Base-by-base conservation (phyloP, 2,329 filamentous ascomycete species). In the Pyrenochaeta sp. region DNA sequence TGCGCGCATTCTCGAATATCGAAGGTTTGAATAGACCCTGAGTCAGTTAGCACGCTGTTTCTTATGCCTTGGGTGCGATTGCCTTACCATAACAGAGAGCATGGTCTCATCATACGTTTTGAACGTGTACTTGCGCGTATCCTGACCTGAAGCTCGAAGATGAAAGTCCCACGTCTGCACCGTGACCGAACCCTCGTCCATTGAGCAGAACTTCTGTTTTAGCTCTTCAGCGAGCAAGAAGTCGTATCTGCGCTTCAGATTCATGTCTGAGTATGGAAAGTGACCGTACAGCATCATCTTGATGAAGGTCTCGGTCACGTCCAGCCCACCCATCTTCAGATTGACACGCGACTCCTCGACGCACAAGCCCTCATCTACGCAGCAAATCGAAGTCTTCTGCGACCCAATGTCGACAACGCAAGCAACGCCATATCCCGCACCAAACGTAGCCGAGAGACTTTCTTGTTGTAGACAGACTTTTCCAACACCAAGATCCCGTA, bases 281-380 rank as follows among this genome's bases (percentile, higher is more conserved):
- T 95, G 91, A 76, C 97, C 93, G 78, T 91, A 93, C 2, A 99
- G 86, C 90, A 98, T 93, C 94, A 98, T 98, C 80, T 95, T 97
- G 75, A 97, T 85, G 71, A 99, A 97, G 0, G 92, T 91, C 69
- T 97, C 92, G 0, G 95, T 98, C 37, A 98, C 91, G 77, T 99
- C 95, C 69, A 86, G 89, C 1, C 95, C 95, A 50, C 95, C 95
- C 70, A 90, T 96, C 77, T 99, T 98, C 64, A 99, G 81, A 75
- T 98, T 98, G 74, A 99, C 87, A 15, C 95, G 88, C 15, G 95
- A 99, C 73, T 97, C 94, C 64, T 98, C 95, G 27, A 97, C 86
- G 72, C 92, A 93, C 79, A 99, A 90, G 1, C 95, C 95, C 76
- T 99, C 95, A 71, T 99, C 95, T 10, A 99, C 93, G 67, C 95